Evolutionary conservation across 202 grass and related monocot species (phyloP).

Genomic region (Hordeum pubiflorum): DNA sequence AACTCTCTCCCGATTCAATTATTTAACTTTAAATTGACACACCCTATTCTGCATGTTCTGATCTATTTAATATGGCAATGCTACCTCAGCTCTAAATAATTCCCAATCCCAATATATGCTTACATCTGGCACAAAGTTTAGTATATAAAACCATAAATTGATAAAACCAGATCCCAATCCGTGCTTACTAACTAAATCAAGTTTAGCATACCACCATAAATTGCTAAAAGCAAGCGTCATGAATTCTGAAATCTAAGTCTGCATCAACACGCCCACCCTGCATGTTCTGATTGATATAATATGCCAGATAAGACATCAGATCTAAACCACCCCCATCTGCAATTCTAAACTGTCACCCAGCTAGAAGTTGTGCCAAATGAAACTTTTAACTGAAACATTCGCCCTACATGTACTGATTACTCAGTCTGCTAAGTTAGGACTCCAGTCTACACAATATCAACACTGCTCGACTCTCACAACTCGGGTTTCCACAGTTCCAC

Average conservation of each 20-base stretch:
- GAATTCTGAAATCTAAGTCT: not conserved
- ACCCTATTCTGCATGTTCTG: not conserved
- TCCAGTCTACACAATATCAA: not conserved
- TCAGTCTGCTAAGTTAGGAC: not conserved
- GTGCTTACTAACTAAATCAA: not conserved
- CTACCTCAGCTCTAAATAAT: not conserved
- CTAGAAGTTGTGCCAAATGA: not conserved
- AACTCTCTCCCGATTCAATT: not conserved
- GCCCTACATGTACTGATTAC: not conserved
- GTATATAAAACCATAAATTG: not conserved
- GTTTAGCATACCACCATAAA: not conserved
- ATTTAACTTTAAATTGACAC: not conserved
- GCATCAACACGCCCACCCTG: not conserved
- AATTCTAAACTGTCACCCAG: not conserved
- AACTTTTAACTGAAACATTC: not conserved
- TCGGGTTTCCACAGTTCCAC: not conserved
- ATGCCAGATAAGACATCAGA: not conserved
- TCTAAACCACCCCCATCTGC: not conserved
- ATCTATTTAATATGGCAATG: constrained; percentile 3
- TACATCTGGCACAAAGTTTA: not conserved
- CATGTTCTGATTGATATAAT: constrained; percentile 11
- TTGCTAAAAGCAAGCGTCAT: not conserved
- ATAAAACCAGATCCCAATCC: not conserved
- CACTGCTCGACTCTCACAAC: not conserved
- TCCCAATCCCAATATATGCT: not conserved